A percentile compares a stretch with the other conserved stretches of the same genome.
phyloP scores from a whole-genome alignment of 2,329 filamentous ascomycete genomes.

The Aspergillus terreus region DNA sequence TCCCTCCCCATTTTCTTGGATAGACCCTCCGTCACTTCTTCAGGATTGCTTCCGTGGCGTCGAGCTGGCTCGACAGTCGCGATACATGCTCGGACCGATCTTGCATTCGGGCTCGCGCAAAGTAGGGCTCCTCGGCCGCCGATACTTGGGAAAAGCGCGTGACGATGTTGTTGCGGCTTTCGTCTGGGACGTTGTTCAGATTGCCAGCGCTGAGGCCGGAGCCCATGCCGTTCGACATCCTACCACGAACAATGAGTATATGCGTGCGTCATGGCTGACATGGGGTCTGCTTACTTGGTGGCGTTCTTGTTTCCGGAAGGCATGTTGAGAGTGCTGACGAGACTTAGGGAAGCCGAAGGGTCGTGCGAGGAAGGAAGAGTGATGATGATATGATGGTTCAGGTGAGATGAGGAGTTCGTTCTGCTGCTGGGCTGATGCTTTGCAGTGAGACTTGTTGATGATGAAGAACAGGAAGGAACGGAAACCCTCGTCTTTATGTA shows the following conservation, averaged over 20 bases:
- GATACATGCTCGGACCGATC: slow-evolving; percentile 27
- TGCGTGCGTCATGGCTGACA: not conserved
- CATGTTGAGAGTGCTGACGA: slow-evolving; percentile 6
- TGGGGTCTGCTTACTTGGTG: slow-evolving; percentile 11
- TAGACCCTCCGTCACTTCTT: slow-evolving; percentile 14
- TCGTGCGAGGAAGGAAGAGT: not conserved
- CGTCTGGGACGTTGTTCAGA: slow-evolving; percentile 24
- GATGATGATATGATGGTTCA: not conserved
- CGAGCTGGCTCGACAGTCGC: slow-evolving; percentile 29
- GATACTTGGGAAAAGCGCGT: slow-evolving; percentile 26
- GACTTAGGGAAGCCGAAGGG: not conserved
- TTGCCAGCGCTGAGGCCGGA: slow-evolving; percentile 24
- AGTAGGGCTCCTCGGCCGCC: slow-evolving; percentile 30
- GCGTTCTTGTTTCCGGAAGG: slow-evolving; percentile 13
- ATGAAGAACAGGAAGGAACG: not conserved
- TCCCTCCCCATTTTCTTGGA: slow-evolving; percentile 3
- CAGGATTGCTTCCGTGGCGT: slow-evolving; percentile 27
- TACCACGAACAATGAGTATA: slow-evolving; percentile 7
- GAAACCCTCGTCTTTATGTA: slow-evolving; percentile 13
- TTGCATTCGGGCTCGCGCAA: slow-evolving; percentile 26
- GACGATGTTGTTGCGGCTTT: slow-evolving; percentile 18
- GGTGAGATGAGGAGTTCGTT: not conserved
- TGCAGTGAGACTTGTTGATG: slow-evolving; percentile 1
- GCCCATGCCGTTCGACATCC: slow-evolving; percentile 21
- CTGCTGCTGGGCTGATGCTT: not conserved